phyloP scores from a whole-genome alignment of 2,329 filamentous ascomycete genomes.

The Helotiales sp. region DNA sequence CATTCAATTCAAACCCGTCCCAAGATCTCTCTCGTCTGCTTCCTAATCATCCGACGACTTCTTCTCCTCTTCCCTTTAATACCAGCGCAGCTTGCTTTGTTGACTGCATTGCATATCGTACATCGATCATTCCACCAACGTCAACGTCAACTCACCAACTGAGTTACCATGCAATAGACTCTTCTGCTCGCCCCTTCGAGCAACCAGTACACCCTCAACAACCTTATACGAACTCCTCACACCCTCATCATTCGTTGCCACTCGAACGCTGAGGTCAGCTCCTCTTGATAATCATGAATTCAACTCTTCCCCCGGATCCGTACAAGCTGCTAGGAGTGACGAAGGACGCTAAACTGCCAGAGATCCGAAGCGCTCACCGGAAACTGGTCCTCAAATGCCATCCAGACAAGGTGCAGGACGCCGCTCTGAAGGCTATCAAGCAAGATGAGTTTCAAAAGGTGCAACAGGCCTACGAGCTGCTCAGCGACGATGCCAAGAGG shows the following conservation, averaged over 20 bases:
- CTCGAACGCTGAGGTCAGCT: conserved; percentile 23
- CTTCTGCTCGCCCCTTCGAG: conserved; percentile 28
- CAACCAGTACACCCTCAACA: conserved; percentile 20
- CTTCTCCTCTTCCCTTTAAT: conserved; percentile 18
- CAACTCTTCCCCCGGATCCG: conserved; percentile 61
- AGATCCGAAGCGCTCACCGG: conserved; percentile 80
- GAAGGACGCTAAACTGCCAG: conserved; percentile 69
- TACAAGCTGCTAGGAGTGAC: conserved; percentile 78
- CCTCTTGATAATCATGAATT: conserved; percentile 32
- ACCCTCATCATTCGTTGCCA: conserved; percentile 23
- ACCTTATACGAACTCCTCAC: conserved; percentile 14
- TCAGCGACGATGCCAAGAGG: conserved; percentile 77
- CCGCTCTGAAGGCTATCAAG: conserved; percentile 73
- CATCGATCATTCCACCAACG: conserved; percentile 2
- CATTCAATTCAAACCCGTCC: not conserved
- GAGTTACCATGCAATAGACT: conserved; percentile 37
- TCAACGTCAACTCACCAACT: conserved; percentile 6
- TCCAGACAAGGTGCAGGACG: conserved; percentile 82
- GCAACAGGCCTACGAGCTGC: conserved; percentile 89
- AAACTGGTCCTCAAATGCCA: conserved; percentile 89
- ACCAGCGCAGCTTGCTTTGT: conserved; percentile 3
- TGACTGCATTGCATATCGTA: conserved; percentile 6
- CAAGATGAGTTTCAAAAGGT: conserved; percentile 90
- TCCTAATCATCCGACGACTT: conserved; percentile 10
- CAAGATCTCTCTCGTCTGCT: not conserved